phyloP scores from a whole-genome alignment of 2,329 filamentous ascomycete genomes.

The Thelonectria olida region DNA sequence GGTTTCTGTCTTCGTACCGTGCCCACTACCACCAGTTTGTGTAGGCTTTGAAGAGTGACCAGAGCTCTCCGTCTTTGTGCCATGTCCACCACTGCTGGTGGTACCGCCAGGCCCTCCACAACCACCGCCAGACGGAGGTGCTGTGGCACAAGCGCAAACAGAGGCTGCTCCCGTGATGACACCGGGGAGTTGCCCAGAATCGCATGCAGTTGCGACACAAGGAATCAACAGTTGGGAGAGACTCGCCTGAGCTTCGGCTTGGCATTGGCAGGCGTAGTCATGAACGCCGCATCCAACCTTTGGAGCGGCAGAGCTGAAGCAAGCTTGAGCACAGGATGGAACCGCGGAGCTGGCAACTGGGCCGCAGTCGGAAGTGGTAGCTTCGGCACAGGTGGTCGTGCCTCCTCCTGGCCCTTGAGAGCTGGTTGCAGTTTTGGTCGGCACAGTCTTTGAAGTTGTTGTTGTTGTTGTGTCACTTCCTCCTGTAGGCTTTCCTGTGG shows the following conservation, averaged over 20 bases:
- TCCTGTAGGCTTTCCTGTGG: neutral
- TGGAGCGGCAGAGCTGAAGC: slow-evolving; percentile 39
- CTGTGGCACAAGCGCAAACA: slow-evolving; percentile 33
- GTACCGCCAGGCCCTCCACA: slow-evolving; percentile 11
- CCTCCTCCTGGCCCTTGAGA: slow-evolving; percentile 6
- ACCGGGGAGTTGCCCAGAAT: slow-evolving; percentile 30
- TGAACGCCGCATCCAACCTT: slow-evolving; percentile 36
- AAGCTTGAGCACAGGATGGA: slow-evolving; percentile 38
- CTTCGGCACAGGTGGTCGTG: slow-evolving; percentile 21
- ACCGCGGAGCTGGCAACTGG: slow-evolving; percentile 38
- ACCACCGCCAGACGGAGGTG: slow-evolving; percentile 8
- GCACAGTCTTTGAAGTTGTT: neutral
- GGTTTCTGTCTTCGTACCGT: too few species aligned
- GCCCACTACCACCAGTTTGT: too few species aligned
- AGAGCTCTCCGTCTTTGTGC: neutral
- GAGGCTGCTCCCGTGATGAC: slow-evolving; percentile 40
- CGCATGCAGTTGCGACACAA: slow-evolving; percentile 41
- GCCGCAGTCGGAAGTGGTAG: slow-evolving; percentile 32
- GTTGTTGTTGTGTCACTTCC: neutral
- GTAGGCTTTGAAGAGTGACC: neutral
- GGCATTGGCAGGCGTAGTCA: slow-evolving; percentile 43
- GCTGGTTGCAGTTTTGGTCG: slow-evolving; percentile 1
- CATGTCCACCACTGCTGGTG: neutral
- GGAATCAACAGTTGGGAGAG: slow-evolving; percentile 39
- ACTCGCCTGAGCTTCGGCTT: slow-evolving; percentile 32